Base-by-base conservation (phyloP, 306 rosid genomes). In the Acacia crassicarpa region DNA sequence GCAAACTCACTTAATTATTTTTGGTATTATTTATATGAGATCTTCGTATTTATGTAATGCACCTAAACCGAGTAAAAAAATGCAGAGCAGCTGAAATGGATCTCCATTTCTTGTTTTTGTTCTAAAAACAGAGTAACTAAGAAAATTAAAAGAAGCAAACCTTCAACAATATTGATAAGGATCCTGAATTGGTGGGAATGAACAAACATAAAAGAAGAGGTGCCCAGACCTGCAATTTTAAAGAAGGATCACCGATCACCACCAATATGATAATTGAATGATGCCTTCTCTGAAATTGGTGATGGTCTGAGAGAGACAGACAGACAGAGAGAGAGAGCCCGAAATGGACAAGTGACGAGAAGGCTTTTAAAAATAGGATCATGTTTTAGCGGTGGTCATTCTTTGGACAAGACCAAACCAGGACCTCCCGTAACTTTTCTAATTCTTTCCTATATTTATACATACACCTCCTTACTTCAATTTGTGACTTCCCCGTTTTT, bases 341-440 rank as follows among this genome's bases (percentile, higher is more conserved):
- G 56, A 76, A 73, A 41, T 63, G 49, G 82, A 49, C 53, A 48
- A 22, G 79, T 58, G 80, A 79, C 58, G 14, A 69, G 46, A 75
- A 54, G 23, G 51, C 75, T 77, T 76, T 76, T 65, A 85, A 86
- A 86, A 80, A 41, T 85, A 84, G 91, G 87, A 73, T 78, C 74
- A 82, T 85, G 84, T 87, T 91, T 80, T 86, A 67, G 82, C 30
- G 91, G 78, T 83, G 88, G 97, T 90, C 91, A 91, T 92, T 89
- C 89, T 83, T 89, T 51, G 83, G 80, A 79, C 74, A 82, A 19
- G 77, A 76, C 81, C 35, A 23, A 79, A 69, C 59, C 61, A 84
- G 62, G 68, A 75, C 90, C 33, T 23, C 32, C 87, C 82, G 77
- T 74, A 5, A 69, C 63, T 66, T 81, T 78, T 84, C 84, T 84